These are phyloP conservation scores for Elaeagnus macrophylla DNA, from an alignment of 306 rosid genomes.

Conservation along the genomic window DNA sequence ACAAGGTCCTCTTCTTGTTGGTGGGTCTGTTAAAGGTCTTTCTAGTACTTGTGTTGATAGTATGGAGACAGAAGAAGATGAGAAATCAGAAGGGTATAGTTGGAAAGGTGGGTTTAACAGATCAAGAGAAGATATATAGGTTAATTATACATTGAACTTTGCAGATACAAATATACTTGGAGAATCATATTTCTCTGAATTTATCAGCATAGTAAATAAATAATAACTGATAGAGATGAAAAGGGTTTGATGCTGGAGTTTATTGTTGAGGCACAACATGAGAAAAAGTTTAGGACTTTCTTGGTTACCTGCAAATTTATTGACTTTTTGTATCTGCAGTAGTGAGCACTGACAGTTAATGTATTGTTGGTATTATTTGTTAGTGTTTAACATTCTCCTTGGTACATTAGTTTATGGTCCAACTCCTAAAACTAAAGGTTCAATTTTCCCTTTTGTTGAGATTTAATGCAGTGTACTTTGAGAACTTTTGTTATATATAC, in stretches of 20 bases:
- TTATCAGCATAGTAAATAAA: slow-evolving; percentile 25
- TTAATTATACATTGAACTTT: slow-evolving; percentile 23
- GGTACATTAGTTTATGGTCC: no score
- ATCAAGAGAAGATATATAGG: slow-evolving; percentile 24
- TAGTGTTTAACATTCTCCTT: no score
- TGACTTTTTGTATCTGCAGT: no score
- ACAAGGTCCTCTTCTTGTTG: slow-evolving; percentile 48
- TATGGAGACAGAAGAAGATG: slow-evolving; percentile 60
- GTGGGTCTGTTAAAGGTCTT: slow-evolving; percentile 42
- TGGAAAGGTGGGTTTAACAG: slow-evolving; percentile 45
- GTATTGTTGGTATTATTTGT: no score
- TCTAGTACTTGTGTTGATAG: slow-evolving; percentile 48
- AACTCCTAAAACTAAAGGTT: no score
- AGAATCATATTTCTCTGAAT: slow-evolving; percentile 15
- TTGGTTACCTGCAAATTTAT: no score
- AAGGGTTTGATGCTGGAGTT: slow-evolving; percentile 14
- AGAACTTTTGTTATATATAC: no score
- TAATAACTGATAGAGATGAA: slow-evolving; percentile 19
- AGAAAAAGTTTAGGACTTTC: slow-evolving; percentile 20
- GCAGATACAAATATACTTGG: slow-evolving; percentile 32
- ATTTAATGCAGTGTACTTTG: no score
- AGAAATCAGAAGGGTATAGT: slow-evolving; percentile 68
- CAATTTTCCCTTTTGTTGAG: no score
- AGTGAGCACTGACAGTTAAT: no score
- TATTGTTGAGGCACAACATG: slow-evolving; percentile 19